Base-by-base conservation (phyloP, 768 basidiomycete species). In the Boletus subparvulus region DNA sequence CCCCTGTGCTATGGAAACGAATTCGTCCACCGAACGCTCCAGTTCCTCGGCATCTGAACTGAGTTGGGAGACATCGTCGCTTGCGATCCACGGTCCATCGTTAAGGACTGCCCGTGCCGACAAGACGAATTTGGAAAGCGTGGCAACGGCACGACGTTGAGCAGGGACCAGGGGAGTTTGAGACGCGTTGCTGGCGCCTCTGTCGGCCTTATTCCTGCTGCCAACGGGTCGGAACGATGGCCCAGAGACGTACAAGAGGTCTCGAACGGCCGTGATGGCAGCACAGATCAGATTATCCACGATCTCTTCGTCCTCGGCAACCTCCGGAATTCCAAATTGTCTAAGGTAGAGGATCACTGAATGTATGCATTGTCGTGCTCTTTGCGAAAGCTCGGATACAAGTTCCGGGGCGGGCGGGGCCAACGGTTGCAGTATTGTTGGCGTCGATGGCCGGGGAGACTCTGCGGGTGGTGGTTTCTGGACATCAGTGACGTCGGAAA, bases 81-180 rank as follows among this genome's bases (percentile, higher is more conserved):
- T 56, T 11, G 40, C 26, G 13, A 37, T 62, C 73, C 71, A 69
- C 0, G 70, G 67, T 2, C 62, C 72, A 51, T 71, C 62, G 50
- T 79, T 83, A 4, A 87, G 77, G 68, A 90, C 84, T 2, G 94
- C 93, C 28, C 94, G 86, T 1, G 90, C 86, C 11, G 90, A 92
- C 3, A 95, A 79, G 35, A 95, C 87, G 30, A 97, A 83, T 67
- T 94, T 88, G 37, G 92, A 94, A 4, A 95, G 78, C 0, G 92
- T 93, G 0, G 92, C 90, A 5, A 92, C 88, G 19, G 93, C 86
- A 56, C 90, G 90, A 50, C 91, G 80, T 58, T 92, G 90, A 1
- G 86, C 85, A 3, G 87, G 86, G 69, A 92, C 87, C 17, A 92
- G 73, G 4, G 86, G 74, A 5, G 83, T 77, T 55, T 83, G 80